Conservation (phyloP, 1,139 yeast genomes). For the Sugiyamaella grinbergsii region DNA sequence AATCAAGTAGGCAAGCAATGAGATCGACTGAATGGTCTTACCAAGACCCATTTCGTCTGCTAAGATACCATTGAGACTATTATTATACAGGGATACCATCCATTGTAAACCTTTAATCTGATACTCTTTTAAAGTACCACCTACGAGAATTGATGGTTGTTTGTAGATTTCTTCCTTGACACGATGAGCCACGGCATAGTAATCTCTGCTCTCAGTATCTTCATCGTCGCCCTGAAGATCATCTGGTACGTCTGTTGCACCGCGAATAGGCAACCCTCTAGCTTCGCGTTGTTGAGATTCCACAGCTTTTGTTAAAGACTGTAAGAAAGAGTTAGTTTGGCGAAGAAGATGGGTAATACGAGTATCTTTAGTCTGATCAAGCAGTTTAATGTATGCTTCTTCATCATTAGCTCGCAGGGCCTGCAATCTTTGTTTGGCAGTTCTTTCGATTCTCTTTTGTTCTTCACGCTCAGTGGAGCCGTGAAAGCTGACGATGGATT, state of each 20-base stretch:
- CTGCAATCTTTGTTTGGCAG: conserved; percentile 95
- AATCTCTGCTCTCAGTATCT: conserved; percentile 63
- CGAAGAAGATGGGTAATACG: conserved; percentile 92
- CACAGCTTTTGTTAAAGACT: conserved; percentile 88
- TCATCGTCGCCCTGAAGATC: conserved; percentile 37
- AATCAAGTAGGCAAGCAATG: conserved; percentile 81
- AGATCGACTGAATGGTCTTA: conserved; percentile 91
- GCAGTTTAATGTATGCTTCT: conserved; percentile 90
- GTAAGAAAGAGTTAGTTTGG: conserved; percentile 90
- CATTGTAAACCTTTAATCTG: conserved; percentile 95
- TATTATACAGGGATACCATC: conserved; percentile 80
- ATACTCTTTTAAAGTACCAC: conserved; percentile 76
- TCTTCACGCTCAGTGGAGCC: conserved; percentile 79
- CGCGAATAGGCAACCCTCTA: conserved; percentile 27
- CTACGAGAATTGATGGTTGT: conserved; percentile 84
- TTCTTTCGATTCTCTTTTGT: conserved; percentile 78
- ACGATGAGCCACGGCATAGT: conserved; percentile 91
- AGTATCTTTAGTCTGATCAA: conserved; percentile 96
- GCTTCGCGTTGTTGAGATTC: conserved; percentile 68
- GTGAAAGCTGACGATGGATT: conserved; percentile 60
- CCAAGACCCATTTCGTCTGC: conserved; percentile 99
- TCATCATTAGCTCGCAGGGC: conserved; percentile 96
- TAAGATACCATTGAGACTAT: conserved; percentile 83
- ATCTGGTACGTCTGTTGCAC: not conserved
- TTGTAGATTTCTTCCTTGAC: conserved; percentile 74